These are phyloP conservation scores for Meira miltonrushii DNA, from an alignment of 1,284 basidiomycete genomes.

Conservation along the genomic window DNA sequence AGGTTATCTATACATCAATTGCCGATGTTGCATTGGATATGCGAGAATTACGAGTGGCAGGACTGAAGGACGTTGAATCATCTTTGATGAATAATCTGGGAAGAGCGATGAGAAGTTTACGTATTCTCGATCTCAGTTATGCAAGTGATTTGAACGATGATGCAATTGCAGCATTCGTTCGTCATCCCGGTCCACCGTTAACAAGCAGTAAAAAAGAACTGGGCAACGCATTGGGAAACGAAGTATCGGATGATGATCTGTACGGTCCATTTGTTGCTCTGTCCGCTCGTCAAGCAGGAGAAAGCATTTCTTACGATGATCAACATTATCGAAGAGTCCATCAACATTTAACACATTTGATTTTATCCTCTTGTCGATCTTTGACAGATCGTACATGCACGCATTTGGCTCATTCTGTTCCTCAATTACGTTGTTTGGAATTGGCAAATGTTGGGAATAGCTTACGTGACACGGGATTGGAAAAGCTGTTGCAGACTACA, in stretches of 20 bases:
- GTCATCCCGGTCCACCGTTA: slow-evolving; percentile 15
- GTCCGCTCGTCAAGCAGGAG: slow-evolving; percentile 28
- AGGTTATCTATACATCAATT: slow-evolving; percentile 55
- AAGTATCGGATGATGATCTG: neutral
- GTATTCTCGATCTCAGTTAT: slow-evolving; percentile 71
- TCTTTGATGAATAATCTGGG: slow-evolving; percentile 57
- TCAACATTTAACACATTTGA: slow-evolving; percentile 66
- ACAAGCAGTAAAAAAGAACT: slow-evolving; percentile 14
- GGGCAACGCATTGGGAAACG: neutral
- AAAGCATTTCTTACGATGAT: slow-evolving; percentile 16
- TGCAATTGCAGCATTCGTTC: slow-evolving; percentile 66
- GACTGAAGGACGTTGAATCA: slow-evolving; percentile 64
- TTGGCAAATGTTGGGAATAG: slow-evolving; percentile 62
- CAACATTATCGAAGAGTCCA: slow-evolving; percentile 24
- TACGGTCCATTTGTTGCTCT: slow-evolving; percentile 17
- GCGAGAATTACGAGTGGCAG: slow-evolving; percentile 51
- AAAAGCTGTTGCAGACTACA: slow-evolving; percentile 67
- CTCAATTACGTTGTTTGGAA: slow-evolving; percentile 73
- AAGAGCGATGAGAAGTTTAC: slow-evolving; percentile 51
- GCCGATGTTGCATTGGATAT: neutral
- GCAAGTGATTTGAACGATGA: slow-evolving; percentile 65
- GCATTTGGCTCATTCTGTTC: slow-evolving; percentile 67
- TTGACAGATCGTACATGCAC: slow-evolving; percentile 70
- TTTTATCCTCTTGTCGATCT: slow-evolving; percentile 67
- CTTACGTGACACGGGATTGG: slow-evolving; percentile 65